phyloP scores from a whole-genome alignment of 495 filamentous ascomycete species.

The Aspergillus indologenus region DNA sequence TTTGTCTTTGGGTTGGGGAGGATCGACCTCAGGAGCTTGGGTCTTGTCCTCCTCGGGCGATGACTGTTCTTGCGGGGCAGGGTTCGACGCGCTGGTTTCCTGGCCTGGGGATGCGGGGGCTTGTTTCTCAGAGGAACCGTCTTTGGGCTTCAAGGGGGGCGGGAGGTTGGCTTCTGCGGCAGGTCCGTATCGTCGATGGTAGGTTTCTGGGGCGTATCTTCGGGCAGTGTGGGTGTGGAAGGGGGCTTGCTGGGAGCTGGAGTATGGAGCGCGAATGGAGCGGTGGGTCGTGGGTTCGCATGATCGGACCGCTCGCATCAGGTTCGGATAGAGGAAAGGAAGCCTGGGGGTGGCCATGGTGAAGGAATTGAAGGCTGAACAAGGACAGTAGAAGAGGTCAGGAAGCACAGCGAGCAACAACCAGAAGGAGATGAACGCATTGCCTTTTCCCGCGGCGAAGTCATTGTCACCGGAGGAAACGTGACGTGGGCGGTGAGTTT shows the following conservation, averaged over 20 bases:
- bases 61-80: constrained; percentile 19
- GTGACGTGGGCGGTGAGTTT: constrained; percentile 30
- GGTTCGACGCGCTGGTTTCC: constrained; percentile 10
- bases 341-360: constrained; percentile 66
- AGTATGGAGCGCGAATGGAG: constrained; percentile 26
- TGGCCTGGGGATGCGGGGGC: constrained; percentile 22
- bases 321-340: constrained; percentile 71
- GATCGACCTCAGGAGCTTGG: not conserved
- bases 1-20: not conserved
- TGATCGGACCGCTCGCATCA: constrained; percentile 48
- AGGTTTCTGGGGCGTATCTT: constrained; percentile 39
- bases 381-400: constrained; percentile 14
- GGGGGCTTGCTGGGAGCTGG: constrained; percentile 19
- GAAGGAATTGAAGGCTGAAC: not conserved
- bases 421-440: constrained; percentile 5
- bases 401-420: constrained; percentile 10
- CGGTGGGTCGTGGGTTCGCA: constrained; percentile 36
- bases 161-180: constrained; percentile 46
- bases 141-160: constrained; percentile 33
- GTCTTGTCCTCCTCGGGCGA: not conserved
- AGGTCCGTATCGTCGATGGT: constrained; percentile 50
- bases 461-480: constrained; percentile 17
- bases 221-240: constrained; percentile 45
- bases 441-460: constrained; percentile 39
- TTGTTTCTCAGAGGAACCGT: constrained; percentile 19